Conservation (phyloP, 139 green algal species). For the Klebsormidium nitens region DNA sequence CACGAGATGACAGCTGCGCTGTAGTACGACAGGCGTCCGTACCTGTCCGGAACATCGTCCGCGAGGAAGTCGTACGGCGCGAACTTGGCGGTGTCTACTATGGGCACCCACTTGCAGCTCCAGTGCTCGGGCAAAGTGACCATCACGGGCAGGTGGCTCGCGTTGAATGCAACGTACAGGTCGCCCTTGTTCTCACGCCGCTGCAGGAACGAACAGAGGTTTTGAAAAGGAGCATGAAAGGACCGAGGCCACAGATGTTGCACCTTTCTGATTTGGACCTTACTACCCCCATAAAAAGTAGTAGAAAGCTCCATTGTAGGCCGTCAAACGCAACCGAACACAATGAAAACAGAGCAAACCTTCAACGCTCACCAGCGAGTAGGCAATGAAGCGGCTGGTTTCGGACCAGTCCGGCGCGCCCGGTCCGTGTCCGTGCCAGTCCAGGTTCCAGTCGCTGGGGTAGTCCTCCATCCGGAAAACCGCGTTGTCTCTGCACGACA, state of each 20-base stretch:
- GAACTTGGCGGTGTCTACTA: constrained; percentile 68
- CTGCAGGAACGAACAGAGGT: no score
- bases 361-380: constrained; percentile 25
- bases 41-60: constrained; percentile 19
- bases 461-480: constrained; percentile 38
- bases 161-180: constrained; percentile 79
- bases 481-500: constrained; percentile 18
- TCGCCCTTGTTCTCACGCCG: constrained; percentile 26
- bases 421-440: constrained; percentile 75
- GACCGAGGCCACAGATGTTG: no score
- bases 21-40: no score
- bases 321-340: neutral
- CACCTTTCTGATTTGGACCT: no score
- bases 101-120: constrained; percentile 52
- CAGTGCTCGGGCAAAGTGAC: constrained; percentile 58
- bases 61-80: constrained; percentile 47
- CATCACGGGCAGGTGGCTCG: constrained; percentile 43
- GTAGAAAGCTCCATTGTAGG: no score
- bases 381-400: constrained; percentile 73
- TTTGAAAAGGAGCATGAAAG: no score
- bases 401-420: constrained; percentile 80
- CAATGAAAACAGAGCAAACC: neutral
- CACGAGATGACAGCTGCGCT: no score
- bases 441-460: constrained; percentile 57
- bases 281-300: no score